A percentile compares a stretch with the other conserved stretches of the same genome.
Conservation (phyloP, 495 filamentous ascomycete genomes). For the Penicillium lagena region DNA sequence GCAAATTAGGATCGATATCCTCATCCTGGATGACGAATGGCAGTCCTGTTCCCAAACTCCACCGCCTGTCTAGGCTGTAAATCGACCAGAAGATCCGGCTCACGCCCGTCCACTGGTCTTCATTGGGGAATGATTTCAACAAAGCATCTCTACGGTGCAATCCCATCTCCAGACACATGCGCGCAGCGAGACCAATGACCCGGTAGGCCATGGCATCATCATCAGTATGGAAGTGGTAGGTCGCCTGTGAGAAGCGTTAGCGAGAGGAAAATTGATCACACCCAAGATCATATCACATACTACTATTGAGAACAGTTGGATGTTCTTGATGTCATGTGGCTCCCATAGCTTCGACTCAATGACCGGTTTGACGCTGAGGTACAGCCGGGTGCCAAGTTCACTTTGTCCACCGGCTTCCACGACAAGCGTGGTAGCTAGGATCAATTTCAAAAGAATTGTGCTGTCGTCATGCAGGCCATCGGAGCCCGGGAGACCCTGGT, state of each 20-base stretch:
- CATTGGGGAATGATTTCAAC: slow-evolving; percentile 54
- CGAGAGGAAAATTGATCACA: neutral
- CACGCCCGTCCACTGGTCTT: slow-evolving; percentile 52
- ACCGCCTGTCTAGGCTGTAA: slow-evolving; percentile 73
- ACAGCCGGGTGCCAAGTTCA: slow-evolving; percentile 62
- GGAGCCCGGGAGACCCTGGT: slow-evolving; percentile 46
- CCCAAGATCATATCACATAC: slow-evolving; percentile 33
- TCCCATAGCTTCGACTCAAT: slow-evolving; percentile 64
- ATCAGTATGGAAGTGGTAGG: slow-evolving; percentile 77
- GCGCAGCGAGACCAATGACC: slow-evolving; percentile 65
- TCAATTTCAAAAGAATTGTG: slow-evolving; percentile 68
- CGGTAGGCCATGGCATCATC: slow-evolving; percentile 79
- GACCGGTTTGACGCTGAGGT: slow-evolving; percentile 61
- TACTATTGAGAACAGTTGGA: slow-evolving; percentile 68
- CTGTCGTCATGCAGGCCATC: slow-evolving; percentile 62
- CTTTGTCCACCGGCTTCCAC: slow-evolving; percentile 73
- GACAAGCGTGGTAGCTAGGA: slow-evolving; percentile 67
- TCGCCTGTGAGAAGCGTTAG: slow-evolving; percentile 45
- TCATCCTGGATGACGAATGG: slow-evolving; percentile 77
- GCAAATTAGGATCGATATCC: slow-evolving; percentile 73
- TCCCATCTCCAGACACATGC: slow-evolving; percentile 75
- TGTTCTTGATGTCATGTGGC: slow-evolving; percentile 56
- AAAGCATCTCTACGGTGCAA: slow-evolving; percentile 71
- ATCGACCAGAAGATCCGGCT: slow-evolving; percentile 73
- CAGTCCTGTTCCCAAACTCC: slow-evolving; percentile 76